Evolutionary conservation across 2,329 filamentous ascomycete species (phyloP).

Genomic region (Cladosporium sp.): DNA sequence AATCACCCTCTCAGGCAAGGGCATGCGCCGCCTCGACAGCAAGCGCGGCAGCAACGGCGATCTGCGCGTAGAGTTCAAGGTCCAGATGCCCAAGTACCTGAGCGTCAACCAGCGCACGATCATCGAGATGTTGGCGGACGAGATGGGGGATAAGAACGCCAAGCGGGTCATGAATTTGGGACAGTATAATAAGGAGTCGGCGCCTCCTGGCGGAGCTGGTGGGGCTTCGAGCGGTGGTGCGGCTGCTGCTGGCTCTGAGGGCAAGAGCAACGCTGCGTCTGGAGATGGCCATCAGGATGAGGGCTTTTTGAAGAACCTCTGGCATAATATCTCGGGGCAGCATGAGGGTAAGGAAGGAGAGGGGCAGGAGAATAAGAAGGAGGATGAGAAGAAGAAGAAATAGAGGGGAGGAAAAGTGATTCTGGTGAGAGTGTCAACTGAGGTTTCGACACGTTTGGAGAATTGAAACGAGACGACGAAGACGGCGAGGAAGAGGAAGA

Average conservation of each 20-base stretch:
- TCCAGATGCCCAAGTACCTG: conserved; percentile 92
- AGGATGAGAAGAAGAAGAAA: conserved; percentile 5
- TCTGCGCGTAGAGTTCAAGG: conserved; percentile 88
- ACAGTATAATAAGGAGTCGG: conserved; percentile 38
- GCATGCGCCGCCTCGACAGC: conserved; percentile 77
- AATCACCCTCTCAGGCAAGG: conserved; percentile 83
- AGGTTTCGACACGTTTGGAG: not conserved
- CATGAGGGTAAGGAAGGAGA: conserved; percentile 23
- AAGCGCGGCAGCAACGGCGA: conserved; percentile 71
- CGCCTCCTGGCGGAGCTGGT: conserved; percentile 15
- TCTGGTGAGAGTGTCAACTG: not conserved
- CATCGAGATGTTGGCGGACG: conserved; percentile 92
- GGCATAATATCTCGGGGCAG: conserved; percentile 87
- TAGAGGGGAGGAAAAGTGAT: too few species aligned
- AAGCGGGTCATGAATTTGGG: conserved; percentile 85
- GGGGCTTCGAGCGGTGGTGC: conserved; percentile 3
- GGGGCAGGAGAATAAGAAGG: not conserved
- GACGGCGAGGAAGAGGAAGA: not conserved
- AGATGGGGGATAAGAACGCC: conserved; percentile 89
- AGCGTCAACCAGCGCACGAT: conserved; percentile 88
- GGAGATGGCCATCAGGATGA: conserved; percentile 71
- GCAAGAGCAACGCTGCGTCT: conserved; percentile 17
- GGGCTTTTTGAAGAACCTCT: conserved; percentile 87
- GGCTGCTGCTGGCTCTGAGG: conserved; percentile 15
- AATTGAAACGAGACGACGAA: not conserved